phyloP scores from a whole-genome alignment of 306 rosid genomes.

The peach (Prunus persica) region DNA sequence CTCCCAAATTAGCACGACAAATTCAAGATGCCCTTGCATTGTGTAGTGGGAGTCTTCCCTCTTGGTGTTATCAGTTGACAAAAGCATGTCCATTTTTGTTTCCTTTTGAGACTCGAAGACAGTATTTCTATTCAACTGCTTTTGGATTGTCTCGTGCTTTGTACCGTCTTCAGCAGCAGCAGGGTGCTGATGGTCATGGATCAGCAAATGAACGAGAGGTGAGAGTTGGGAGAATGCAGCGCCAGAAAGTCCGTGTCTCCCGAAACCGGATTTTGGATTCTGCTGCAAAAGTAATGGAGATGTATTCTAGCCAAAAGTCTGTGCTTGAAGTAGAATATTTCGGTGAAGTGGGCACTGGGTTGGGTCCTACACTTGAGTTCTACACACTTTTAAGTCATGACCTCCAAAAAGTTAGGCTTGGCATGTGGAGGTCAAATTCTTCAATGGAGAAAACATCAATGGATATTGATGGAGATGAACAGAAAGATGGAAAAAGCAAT shows the following conservation, averaged over 20 bases:
- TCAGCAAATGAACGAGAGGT: conserved; percentile 84
- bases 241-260: conserved; percentile 97
- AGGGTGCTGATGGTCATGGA: conserved; percentile 97
- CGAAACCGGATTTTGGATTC: conserved; percentile 95
- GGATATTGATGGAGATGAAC: conserved; percentile 72
- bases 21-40: conserved; percentile 99
- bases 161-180: conserved; percentile 96
- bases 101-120: conserved; percentile 95
- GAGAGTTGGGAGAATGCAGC: conserved; percentile 96
- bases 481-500: conserved; percentile 36
- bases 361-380: conserved; percentile 98
- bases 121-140: conserved; percentile 95
- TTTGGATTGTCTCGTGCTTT: conserved; percentile 96
- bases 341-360: conserved; percentile 99
- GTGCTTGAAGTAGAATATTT: conserved; percentile 99
- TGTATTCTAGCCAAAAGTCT: conserved; percentile 98
- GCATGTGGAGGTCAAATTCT: conserved; percentile 88
- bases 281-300: conserved; percentile 98
- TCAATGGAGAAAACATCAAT: conserved; percentile 41
- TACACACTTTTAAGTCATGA: conserved; percentile 95
- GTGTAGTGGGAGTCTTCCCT: conserved; percentile 98
- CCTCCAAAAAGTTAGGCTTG: conserved; percentile 74
- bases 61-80: conserved; percentile 98
- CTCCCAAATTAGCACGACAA: conserved; percentile 96
- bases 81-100: conserved; percentile 96